Base-by-base conservation (phyloP, 306 rosid genomes). In the Oemleria cerasiformis region DNA sequence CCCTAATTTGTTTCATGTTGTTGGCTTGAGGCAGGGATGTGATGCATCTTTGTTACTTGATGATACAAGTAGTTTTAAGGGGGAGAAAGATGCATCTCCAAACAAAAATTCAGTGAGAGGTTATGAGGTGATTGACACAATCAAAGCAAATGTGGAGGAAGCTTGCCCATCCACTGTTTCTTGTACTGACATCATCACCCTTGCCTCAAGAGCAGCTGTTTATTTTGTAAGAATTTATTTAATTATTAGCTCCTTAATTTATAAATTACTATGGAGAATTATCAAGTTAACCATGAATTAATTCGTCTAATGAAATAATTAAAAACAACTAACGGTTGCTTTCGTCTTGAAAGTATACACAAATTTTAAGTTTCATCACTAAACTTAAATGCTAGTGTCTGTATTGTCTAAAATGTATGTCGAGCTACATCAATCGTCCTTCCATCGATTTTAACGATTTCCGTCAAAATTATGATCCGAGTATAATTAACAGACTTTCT, bases 91-190 rank as follows among this genome's bases (percentile, higher is more conserved):
- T 80, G 92, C 95, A 45, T 6, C 53, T 13, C 88, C 95, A 8
- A 94, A 91, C 74, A 39, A 6, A 71, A 77, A 91, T 70, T 94
- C 96, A 74, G 63, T 67, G 7, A 84, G 96, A 87, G 99, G 99
- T 42, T 89, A 77, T 62, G 96, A 91, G 58, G 87, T 89, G n/a
- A 91, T 89, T 75, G 97, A 91, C 70, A 77, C 63, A 50, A 94
- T 94, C 50, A 94, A 94, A 62, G 75, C 97, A 73, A 75, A 41
- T 9, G 62, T 94, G 65, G 95, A 91, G 84, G 79, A 73, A 51
- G 90, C 83, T 48, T 94, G 99, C 73, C 99, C 99, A 65, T 83
- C 86, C 55, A 84, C 84, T 5, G 99, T 89, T 50, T 94, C 99
- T 66, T 94, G 99, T 58, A 81, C 95, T 62, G 99, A 91, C 81